Evolutionary conservation across 1,139 yeast genomes (phyloP), one percentile per base, ranked within the genome.

Genomic region (Nakaseomyces nivariensis): DNA sequence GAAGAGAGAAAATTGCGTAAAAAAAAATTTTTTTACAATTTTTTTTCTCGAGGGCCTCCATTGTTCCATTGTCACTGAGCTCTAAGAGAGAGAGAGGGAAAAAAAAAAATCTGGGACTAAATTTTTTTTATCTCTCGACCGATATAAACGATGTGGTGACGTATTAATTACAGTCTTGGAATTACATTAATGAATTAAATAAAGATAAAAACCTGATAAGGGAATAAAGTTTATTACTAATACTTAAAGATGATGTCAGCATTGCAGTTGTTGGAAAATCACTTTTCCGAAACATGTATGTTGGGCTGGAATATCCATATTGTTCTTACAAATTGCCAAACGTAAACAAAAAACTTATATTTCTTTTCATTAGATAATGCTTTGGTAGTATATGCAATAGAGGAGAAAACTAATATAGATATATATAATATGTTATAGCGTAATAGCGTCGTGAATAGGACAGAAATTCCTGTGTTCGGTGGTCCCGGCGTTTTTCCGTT

Each of bases 401-500:
- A 29, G 1, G 31, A n/a, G 9, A 29, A 29, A 17, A 17, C 22
- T 29, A 7, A 29, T 29, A 29, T 29, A 29, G 6, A 29, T 29
- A 29, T 29, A 29, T 29, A 29, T 29, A 29, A 29, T 29, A 29
- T 29, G 3, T 29, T 22, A 38, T 5, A 24, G 11, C 5, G 44
- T 27, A 17, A 56, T 48, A 8, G 63, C 64, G 50, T 59, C 64
- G 50, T 60, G 64, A 34, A 59, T 49, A 4, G 64, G 64, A 38
- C 64, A 60, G 49, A 58, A 59, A 42, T 58, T 60, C 36, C 56
- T 25, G 32, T 5, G 31, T 17, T 5, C 33, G 10, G 4, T 17
- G 22, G 22, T 17, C 49, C 43, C 4, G 22, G 22, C 40, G 27
- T 4, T 46, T 48, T 58, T 57, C 31, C 60, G 94, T 65, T 85